Base-by-base conservation (phyloP, 306 rosid species). In the Luffa aegyptiaca region DNA sequence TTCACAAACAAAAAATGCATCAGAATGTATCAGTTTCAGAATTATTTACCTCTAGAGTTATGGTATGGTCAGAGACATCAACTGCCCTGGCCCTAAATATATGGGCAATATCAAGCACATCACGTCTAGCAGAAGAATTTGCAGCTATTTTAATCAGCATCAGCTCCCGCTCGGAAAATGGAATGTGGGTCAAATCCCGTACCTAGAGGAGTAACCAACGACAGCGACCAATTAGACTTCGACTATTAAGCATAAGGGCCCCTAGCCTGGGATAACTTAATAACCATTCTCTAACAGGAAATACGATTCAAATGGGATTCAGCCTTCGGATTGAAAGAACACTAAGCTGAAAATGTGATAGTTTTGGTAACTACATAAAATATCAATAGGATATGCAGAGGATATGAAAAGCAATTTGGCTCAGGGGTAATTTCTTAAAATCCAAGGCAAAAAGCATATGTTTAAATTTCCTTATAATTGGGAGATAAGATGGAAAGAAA, bases 21-120 rank as follows among this genome's bases (percentile, higher is more conserved):
- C 17, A 42, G 17, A 20, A 69, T 18, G 20, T 42, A n/a, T 42
- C 37, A 69, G 55, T 42, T 69, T 4, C 8, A 69, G 37, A 69
- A 69, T 56, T 36, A 65, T 46, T 14, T 66, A 88, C 91, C 86
- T 88, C 85, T 18, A 88, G 91, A 59, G 91, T 88, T 31, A 88
- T 53, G 16, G 91, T 88, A 75, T 88, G 91, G 79, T 88, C 91
- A 66, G 91, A 88, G 48, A 86, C 91, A 76, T 88, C 91, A 82
- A 88, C 88, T 8, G 89, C 88, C 81, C 81, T 88, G 44, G 89
- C 91, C 14, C 91, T 89, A 79, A 88, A 88, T 80, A 88, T 88
- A 79, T 79, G 62, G 68, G 91, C 91, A 58, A 88, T 81, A 80
- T 88, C 91, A 14, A 88, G 91, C 56, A 88, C 89, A 45, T 88